A percentile compares a stretch with the other conserved stretches of the same genome.
Conservation (phyloP, 345 rosid species). For the Eucalyptus guilfoylei region DNA sequence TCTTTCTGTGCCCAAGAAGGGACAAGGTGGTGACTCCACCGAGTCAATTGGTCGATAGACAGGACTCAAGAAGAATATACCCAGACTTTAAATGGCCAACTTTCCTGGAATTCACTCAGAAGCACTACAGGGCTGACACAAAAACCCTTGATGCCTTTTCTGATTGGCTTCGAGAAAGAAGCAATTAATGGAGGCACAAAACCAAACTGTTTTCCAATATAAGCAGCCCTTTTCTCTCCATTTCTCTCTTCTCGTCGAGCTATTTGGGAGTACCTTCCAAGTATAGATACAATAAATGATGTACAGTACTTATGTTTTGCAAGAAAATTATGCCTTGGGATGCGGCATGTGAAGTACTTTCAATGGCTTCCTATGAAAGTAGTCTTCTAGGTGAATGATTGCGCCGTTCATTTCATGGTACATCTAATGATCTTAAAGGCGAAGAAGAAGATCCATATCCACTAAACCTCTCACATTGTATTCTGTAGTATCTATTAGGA, state of each 20-base stretch:
- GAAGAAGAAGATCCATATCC: neutral
- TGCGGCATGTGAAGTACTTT: neutral
- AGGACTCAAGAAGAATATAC: constrained; percentile 14
- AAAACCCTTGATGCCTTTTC: constrained; percentile 25
- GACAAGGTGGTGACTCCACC: constrained; percentile 29
- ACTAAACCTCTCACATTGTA: neutral
- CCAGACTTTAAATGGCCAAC: constrained; percentile 38
- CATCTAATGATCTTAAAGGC: neutral
- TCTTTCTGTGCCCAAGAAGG: constrained; percentile 30
- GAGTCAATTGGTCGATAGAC: constrained; percentile 1
- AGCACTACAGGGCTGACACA: constrained; percentile 35
- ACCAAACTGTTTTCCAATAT: neutral
- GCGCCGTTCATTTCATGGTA: neutral
- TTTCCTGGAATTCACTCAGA: constrained; percentile 37
- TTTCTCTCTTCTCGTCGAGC: neutral
- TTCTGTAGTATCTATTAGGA: neutral
- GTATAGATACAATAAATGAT: neutral
- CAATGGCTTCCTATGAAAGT: neutral
- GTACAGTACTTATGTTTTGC: neutral
- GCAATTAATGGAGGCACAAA: neutral
- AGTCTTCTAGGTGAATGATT: neutral
- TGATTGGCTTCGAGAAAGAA: constrained; percentile 14
- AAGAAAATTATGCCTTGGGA: neutral
- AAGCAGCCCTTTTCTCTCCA: neutral
- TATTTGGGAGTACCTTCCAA: neutral